These are phyloP conservation scores for Arabis alpina DNA, from an alignment of 345 rosid species.

Conservation along the genomic window DNA sequence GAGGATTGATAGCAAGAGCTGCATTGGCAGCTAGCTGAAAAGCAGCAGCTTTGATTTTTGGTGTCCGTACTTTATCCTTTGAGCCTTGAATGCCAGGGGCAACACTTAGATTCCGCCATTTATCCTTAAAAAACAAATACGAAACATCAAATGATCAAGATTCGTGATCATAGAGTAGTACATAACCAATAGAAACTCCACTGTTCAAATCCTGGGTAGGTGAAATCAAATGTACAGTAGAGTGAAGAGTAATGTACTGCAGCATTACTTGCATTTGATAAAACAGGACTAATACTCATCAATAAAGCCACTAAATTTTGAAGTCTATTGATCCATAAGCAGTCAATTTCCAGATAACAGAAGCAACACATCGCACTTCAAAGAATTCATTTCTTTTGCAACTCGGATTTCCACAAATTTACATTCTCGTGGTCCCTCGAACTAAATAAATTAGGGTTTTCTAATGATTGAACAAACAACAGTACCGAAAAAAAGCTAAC, in stretches of 20 bases:
- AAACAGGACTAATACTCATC: not conserved
- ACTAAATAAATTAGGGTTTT: slow-evolving; percentile 25
- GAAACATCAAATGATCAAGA: slow-evolving; percentile 24
- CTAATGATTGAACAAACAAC: not conserved
- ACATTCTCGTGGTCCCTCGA: not conserved
- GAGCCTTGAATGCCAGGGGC: slow-evolving; percentile 60
- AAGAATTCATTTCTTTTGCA: not conserved
- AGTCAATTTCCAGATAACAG: not conserved
- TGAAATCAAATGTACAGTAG: not conserved
- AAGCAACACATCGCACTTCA: not conserved
- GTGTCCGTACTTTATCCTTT: slow-evolving; percentile 56
- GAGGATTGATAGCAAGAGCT: slow-evolving; percentile 41
- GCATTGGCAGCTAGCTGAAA: slow-evolving; percentile 35
- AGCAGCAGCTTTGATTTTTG: slow-evolving; percentile 53
- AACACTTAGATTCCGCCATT: slow-evolving; percentile 82
- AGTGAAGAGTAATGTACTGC: not conserved
- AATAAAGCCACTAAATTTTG: slow-evolving; percentile 9
- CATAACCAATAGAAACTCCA: not conserved
- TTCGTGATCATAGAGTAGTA: slow-evolving; percentile 8
- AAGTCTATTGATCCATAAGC: slow-evolving; percentile 7
- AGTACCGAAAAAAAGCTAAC: not conserved
- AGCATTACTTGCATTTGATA: slow-evolving; percentile 18
- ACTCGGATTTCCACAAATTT: not conserved
- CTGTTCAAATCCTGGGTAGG: slow-evolving; percentile 4
- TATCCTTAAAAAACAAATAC: slow-evolving; percentile 52